Evolutionary conservation across 768 basidiomycete genomes (phyloP), one percentile per base, ranked within the genome.

Genomic region (Lactifluus rugatus): DNA sequence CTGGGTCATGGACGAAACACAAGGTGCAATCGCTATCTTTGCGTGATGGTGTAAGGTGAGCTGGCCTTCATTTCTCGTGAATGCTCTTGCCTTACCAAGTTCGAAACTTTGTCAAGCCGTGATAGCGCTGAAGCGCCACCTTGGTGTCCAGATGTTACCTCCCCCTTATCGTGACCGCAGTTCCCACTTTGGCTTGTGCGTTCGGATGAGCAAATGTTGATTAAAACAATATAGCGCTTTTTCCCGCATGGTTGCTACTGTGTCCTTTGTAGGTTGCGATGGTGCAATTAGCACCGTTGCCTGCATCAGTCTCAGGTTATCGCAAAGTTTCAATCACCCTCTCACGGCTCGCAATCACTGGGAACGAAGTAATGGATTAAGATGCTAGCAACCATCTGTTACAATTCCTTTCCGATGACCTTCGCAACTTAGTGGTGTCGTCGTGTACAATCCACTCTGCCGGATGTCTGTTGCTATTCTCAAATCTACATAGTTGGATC

Each of bases 1-100:
- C 9, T 64, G 63, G 63, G 41, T 58, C 5, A 62, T 64, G 60
- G 61, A 64, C n/a, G 63, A 58, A 46, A 53, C 51, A 19, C 54
- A 57, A 48, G 63, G 63, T 10, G 62, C 62, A 44, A 53, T 64
- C 48, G 32, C 52, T 11, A 49, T 64, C 16, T 64, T 62, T 52
- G 63, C 49, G 45, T 64, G 49, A 58, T 45, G 36, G 21, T 37
- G n/a, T 48, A 39, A 50, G 51, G 48, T 62, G 58, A 54, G 52
- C 26, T 48, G n/a, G 8, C 32, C 36, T 26, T 10, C 11, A n/a
- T 16, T 34, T 32, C 16, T 44, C n/a, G 17, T 25, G 17, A 32
- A 14, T 23, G 10, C n/a, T 17, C 14, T 36, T 28, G 19, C 36
- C 48, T 46, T 52, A 39, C 13, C 10, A 23, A 44, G 16, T 17